Conservation (phyloP, 2,329 filamentous ascomycete species). For the Coniella vitis region DNA sequence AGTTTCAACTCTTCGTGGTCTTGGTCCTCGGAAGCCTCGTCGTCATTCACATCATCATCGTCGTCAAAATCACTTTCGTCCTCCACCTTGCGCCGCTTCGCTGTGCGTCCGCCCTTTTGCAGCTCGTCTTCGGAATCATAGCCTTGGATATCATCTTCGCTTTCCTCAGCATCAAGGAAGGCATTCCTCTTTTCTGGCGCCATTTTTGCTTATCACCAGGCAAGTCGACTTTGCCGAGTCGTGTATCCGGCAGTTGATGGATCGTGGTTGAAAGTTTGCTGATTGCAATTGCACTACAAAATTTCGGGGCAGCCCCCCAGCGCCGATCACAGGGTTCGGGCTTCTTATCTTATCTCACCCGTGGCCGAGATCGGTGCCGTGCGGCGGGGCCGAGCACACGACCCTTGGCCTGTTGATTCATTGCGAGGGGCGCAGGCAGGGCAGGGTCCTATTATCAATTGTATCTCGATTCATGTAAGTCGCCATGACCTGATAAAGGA, state of each 20-base stretch:
- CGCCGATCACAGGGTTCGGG: background rate
- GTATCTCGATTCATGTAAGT: background rate
- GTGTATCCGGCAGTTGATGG: background rate
- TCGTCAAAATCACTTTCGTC: constrained; percentile 33
- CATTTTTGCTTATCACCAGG: constrained; percentile 49
- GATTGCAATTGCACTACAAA: constrained; percentile 1
- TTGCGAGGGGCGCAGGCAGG: constrained; percentile 1
- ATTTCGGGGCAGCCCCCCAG: background rate
- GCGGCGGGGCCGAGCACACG: constrained; percentile 1
- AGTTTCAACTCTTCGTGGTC: constrained; percentile 15
- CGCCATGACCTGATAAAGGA: constrained; percentile 1
- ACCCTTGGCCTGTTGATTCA: background rate
- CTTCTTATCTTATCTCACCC: constrained; percentile 9
- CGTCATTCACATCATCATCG: constrained; percentile 30
- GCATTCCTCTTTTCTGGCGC: constrained; percentile 63
- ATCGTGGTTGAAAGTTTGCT: background rate
- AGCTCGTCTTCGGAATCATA: constrained; percentile 62
- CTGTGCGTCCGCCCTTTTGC: constrained; percentile 53
- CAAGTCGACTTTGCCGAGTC: background rate
- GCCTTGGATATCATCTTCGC: constrained; percentile 49
- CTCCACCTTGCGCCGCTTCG: constrained; percentile 58
- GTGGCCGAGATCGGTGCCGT: constrained; percentile 15
- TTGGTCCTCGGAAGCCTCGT: constrained; percentile 23
- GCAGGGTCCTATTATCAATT: background rate
- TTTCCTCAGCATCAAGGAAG: constrained; percentile 57